Evolutionary conservation across 768 basidiomycete genomes (phyloP), one percentile per base, ranked within the genome.

Genomic region (Boletus eberwhitei): DNA sequence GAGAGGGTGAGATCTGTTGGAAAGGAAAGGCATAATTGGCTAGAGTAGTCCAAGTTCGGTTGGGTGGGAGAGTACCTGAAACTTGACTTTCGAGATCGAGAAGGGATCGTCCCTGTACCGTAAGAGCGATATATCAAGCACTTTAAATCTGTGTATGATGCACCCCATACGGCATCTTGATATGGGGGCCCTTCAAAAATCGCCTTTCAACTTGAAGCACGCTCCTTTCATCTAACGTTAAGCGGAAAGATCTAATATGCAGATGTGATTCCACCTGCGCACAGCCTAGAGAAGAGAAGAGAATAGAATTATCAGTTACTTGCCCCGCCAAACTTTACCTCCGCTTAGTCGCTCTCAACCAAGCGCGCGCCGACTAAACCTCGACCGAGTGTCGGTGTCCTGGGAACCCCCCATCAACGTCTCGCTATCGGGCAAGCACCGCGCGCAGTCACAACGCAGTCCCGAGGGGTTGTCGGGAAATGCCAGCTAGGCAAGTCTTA

Each of bases 71-170:
- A 64, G 71, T 67, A 68, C 69, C 71, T 70, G 69, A 65, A 64
- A 65, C 66, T 59, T 69, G 66, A 59, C 62, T 67, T 66, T 71
- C 61, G 58, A 68, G 69, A 69, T 72, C 69, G 67, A 71, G 69
- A 67, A 57, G 58, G 63, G 71, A 71, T 71, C 69, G 71, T 65
- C 69, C 71, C 71, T 71, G 62, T 71, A 64, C 52, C 69, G 69
- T 71, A 71, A 71, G 31, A 19, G 37, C 42, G 56, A 71, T 70
- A 72, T 65, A 71, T 65, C 67, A 71, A 67, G 66, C 44, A 64
- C 56, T 55, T 52, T 59, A 66, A 67, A 71, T 71, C 65, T 66
- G 65, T 40, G 55, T 69, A 69, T 70, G 69, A 71, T 64, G 60
- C 66, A 59, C 48, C 61, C 54, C 57, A 60, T 71, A 70, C 69